Evolutionary conservation across 306 rosid species (phyloP), one percentile per base, ranked within the genome.

Genomic region (Acacia crassicarpa): DNA sequence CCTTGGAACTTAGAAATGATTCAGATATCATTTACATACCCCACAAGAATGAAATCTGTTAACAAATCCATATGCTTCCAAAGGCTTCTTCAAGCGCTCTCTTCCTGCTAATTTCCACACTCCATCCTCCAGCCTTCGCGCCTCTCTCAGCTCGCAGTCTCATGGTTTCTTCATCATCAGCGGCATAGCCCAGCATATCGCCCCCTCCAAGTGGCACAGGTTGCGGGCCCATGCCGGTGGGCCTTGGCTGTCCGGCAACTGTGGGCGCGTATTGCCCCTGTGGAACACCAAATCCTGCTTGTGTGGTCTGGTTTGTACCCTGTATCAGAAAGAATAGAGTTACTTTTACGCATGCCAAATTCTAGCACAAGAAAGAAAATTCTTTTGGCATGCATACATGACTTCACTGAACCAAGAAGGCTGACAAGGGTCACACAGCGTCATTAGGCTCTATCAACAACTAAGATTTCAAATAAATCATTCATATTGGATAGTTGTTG

Each of bases 261-360:
- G 98, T 92, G 40, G 98, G 99, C 69, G 98, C 96, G 78, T 93
- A 95, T 46, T 91, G 96, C 67, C 98, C 98, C 62, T 88, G 98
- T 30, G 85, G 82, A 82, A 81, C 83, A 75, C 90, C 90, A 45
- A 84, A 45, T 78, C 94, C 98, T 22, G 89, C 86, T 83, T 90
- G 94, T 27, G 91, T 81, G 83, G 84, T 88, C 85, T 88, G 97
- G 87, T 62, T 83, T 66, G 80, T 9, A 48, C 79, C 87, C 97
- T 91, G 86, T 78, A 45, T 45, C 87, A 23, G 82, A 78, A 17
- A 74, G 19, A 51, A 78, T 15, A 19, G 76, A 25, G 62, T 76
- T 82, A 70, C 59, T 65, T n/a, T 35, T 4, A 44, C 40, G 67
- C 54, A 77, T 22, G 13, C 33, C 68, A 79, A 30, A 63, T 82